Conservation (phyloP, 768 basidiomycete genomes). For the Coprinellus micaceus region DNA sequence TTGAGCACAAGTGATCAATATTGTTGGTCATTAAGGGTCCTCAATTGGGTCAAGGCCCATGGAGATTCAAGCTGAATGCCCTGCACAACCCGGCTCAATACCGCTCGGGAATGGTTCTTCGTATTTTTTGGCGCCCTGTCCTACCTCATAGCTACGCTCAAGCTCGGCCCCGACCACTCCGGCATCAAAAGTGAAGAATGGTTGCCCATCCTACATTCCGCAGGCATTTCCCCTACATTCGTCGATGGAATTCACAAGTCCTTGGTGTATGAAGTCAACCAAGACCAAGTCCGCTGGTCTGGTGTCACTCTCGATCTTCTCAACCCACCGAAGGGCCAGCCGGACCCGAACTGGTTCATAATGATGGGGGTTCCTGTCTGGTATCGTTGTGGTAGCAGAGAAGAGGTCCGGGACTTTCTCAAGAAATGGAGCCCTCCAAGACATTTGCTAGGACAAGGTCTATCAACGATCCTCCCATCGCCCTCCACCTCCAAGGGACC, state of each 20-base stretch:
- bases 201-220: not conserved
- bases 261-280: not conserved
- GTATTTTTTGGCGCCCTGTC: not conserved
- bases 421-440: too few species aligned
- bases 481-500: too few species aligned
- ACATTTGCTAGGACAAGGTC: too few species aligned
- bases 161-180: not conserved
- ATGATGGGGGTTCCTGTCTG: not conserved
- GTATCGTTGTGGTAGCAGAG: not conserved
- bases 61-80: too few species aligned
- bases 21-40: too few species aligned
- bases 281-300: not conserved
- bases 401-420: not conserved
- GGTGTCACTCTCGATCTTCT: not conserved
- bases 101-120: not conserved
- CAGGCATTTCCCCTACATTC: not conserved
- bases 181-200: not conserved
- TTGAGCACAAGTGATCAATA: too few species aligned
- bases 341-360: not conserved
- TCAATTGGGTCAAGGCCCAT: too few species aligned
- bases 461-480: too few species aligned
- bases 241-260: not conserved
- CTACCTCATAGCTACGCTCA: not conserved
- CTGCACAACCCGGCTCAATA: not conserved
- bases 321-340: not conserved